Evolutionary conservation across 2,329 filamentous ascomycete species (phyloP).

Genomic region (Pseudogymnoascus sp.): DNA sequence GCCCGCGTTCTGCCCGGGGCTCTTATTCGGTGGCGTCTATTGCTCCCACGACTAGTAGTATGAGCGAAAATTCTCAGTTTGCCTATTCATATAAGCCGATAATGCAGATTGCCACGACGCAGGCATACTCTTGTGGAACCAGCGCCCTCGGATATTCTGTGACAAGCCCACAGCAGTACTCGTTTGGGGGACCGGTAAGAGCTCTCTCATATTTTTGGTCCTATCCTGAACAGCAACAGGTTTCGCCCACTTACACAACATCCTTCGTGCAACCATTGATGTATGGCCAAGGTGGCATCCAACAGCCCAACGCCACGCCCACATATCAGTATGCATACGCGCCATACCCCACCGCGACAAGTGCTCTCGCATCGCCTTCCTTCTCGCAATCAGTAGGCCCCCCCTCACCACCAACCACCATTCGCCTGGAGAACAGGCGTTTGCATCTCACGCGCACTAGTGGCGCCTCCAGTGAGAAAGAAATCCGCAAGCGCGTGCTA

Average conservation of each 20-base stretch:
- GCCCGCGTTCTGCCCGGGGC: not conserved
- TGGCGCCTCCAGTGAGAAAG: conserved; percentile 4
- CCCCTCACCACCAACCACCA: not conserved
- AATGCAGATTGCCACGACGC: conserved; percentile 3
- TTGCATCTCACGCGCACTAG: conserved; percentile 1
- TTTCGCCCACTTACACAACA: conserved; percentile 1
- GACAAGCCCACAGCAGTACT: not conserved
- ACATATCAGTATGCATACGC: conserved; percentile 6
- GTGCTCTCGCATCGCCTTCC: not conserved
- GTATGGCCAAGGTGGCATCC: conserved; percentile 3
- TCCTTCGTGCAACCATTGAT: conserved; percentile 3
- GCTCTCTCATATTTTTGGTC: not conserved
- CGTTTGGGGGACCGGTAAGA: not conserved
- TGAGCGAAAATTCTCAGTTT: conserved; percentile 3
- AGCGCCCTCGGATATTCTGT: not conserved
- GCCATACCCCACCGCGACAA: not conserved
- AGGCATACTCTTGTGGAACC: not conserved
- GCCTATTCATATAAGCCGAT: conserved; percentile 2
- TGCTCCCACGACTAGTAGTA: conserved; percentile 5
- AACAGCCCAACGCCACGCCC: not conserved
- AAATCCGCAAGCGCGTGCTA: not conserved
- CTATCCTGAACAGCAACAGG: not conserved
- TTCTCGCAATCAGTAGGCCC: not conserved
- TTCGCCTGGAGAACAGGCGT: not conserved
- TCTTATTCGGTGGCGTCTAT: not conserved